Evolutionary conservation across 371 early-diverging fungal species (phyloP), one percentile per base, ranked within the genome.

Genomic region (Smittium culicis): DNA sequence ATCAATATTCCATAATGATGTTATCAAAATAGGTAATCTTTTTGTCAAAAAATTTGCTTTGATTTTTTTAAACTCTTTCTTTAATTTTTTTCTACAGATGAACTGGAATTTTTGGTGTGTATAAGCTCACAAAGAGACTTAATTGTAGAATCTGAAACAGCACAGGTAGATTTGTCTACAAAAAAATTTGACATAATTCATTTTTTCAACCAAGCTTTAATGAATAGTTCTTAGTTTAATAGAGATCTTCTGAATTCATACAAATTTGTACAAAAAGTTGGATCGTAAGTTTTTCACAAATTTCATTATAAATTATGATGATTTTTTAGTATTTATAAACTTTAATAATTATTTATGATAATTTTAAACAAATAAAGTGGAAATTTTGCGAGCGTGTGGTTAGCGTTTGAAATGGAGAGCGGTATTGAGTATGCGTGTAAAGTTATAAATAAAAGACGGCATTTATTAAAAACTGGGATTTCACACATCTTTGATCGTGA

Each of bases 331-430:
- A 20, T 45, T 20, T 45, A 45, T 11, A 45, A 45, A 45, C 5
- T 45, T 45, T 45, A 45, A 45, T 45, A 11, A 11, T 11, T 45
- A 11, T 45, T 45, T 45, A 45, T 11, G 20, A 45, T 11, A 11
- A 11, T 45, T 45, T 11, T 45, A 45, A 45, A 45, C 5, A 11
- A 45, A 11, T 20, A 11, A 34, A 20, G 65, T 24, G 77, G 77
- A 1, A 75, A 75, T 65, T 77, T 77, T 71, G 77, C 77, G 55
- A 74, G 69, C 55, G 77, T 77, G 55, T 77, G 77, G 77, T 66
- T 75, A 28, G 71, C 72, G 31, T 67, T 77, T 34, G 70, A 75
- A 67, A 71, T 74, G 61, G 70, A 68, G 31, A 68, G 68, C 1
- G 77, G 76, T 28, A n/a, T 32, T 16, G 70, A 69, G 3, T 75